Evolutionary conservation across 371 early-diverging fungal genomes (phyloP), one percentile per base, ranked within the genome.

Genomic region (Funneliformis caledonium): DNA sequence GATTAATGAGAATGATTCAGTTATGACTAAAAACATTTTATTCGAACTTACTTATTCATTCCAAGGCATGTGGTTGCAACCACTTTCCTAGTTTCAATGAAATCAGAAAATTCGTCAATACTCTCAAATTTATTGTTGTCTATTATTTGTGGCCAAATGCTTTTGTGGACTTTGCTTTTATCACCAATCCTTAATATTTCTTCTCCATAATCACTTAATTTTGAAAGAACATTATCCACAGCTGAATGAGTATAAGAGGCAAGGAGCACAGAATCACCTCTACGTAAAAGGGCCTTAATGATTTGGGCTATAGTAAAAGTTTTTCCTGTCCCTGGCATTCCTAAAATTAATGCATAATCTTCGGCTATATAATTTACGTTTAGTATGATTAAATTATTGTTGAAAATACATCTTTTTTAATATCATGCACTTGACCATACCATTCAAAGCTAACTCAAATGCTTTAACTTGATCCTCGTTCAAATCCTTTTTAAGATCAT

Each of bases 241-340:
- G 99, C 97, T 8, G 95, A 90, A 82, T 99, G 97, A 0, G 99
- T 99, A 83, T 99, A 97, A 12, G 99, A 95, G 10, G 97, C 92
- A 26, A 99, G 82, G 26, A 99, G 88, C 0, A 99, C 95, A 0
- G 93, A 87, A 77, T 97, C 95, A 2, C 92, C 91, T 16, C 84
- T 85, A 11, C 75, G 69, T 3, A 94, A 92, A 37, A 99, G 86
- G 8, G 90, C 86, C 22, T 89, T 85, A 31, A 99, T 94, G 19
- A 99, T 88, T 26, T 93, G 87, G 0, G 96, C 90, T 45, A 98
- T 97, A 0, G 98, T 95, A 2, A 95, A 96, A 0, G 97, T 97
- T 84, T 99, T 99, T 37, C 99, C 99, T 0, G 99, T 98, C 2
- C 99, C 99, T 0, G 99, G 99, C 98, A 99, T 98, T 26, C 99